Base-by-base conservation (phyloP, 2,329 filamentous ascomycete species). In the Grosmannia serpens region DNA sequence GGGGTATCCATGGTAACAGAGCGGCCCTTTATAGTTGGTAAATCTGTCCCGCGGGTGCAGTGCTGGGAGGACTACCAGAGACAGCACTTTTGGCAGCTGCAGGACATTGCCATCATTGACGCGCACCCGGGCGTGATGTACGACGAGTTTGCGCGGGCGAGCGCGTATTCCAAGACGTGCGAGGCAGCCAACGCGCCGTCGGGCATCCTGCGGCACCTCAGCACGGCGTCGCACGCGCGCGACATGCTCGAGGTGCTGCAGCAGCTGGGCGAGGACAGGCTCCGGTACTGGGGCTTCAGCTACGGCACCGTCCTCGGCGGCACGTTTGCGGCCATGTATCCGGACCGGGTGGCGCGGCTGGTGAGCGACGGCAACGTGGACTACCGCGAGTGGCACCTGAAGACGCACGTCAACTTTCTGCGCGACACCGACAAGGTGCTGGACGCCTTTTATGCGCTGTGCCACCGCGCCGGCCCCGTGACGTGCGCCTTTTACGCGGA, bases 381-480 rank as follows among this genome's bases (percentile, higher is more conserved):
- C 62, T 79, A 83, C 62, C 74, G 77, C 47, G 79, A 80, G 64
- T 83, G 77, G 78, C 76, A 73, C 58, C 69, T 72, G 31, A 71
- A 75, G 13, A 67, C 68, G 1, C 72, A 76, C 58, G 68, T 72
- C 61, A 76, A 76, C 61, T 80, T 79, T 56, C 64, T 81, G 8
- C 70, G 70, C n/a, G 77, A 84, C 63, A 75, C 78, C 17, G 81
- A 85, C 65, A 71, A 75, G 56, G 75, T 79, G 7, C 74, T 83
- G 63, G 67, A 73, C 1, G 74, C 70, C 22, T 84, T 85, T 59
- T 81, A 78, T 63, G 68, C 71, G 22, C 74, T 75, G 47, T 86
- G 83, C 64, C 74, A 77, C 64, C 68, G 72, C 49, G 81, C 76
- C 22, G 79, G 78, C 0, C 78, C 78, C 0, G 60, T 69, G 0